Base-by-base conservation (phyloP, 805 yeast genomes). In the Metschnikowia baotianmanensis region DNA sequence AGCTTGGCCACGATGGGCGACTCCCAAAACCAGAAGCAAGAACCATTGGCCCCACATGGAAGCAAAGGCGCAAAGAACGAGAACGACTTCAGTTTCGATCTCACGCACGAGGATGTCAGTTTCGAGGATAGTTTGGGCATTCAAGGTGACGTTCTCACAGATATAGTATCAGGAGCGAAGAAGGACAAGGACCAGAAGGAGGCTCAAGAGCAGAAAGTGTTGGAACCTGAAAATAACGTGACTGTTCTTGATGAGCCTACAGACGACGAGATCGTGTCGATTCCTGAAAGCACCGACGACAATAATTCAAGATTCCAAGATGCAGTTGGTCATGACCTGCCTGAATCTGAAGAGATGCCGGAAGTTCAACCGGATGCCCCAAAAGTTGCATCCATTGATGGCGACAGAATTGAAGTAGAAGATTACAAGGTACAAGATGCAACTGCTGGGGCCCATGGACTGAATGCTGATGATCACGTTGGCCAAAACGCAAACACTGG, bases 71-170 rank as follows among this genome's bases (percentile, higher is more conserved):
- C 17, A 20, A 33, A 27, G 5, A 40, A 18, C 3, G 34, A 18
- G 6, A 27, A 56, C 0, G 72, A 68, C 40, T 56, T 67, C 42
- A 66, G 72, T 35, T 69, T 69, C 41, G 74, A 69, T 23, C 51
- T 59, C 28, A 59, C 67, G 22, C 57, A 59, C 30, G 71, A 66
- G 40, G 72, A 69, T 37, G 52, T 69, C 30, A 62, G 67, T 38
- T 63, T 59, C 42, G 72, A 67, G 32, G 73, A 67, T 39, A 46
- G 65, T 3, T 48, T 67, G 23, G 71, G 71, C 3, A 59, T 66
- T 17, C 70, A 65, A 33, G 40, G 49, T 13, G 66, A 64, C 17
- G 57, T 55, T 12, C 55, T 56, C 24, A 36, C 44, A 19, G 65
- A 61, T 34, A 40, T 59, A n/a, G 40, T 10, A 6, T 25, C 41